These are phyloP conservation scores for Jimgerdemannia flammicorona DNA, from an alignment of 192 early-diverging fungal genomes.

Conservation along the genomic window DNA sequence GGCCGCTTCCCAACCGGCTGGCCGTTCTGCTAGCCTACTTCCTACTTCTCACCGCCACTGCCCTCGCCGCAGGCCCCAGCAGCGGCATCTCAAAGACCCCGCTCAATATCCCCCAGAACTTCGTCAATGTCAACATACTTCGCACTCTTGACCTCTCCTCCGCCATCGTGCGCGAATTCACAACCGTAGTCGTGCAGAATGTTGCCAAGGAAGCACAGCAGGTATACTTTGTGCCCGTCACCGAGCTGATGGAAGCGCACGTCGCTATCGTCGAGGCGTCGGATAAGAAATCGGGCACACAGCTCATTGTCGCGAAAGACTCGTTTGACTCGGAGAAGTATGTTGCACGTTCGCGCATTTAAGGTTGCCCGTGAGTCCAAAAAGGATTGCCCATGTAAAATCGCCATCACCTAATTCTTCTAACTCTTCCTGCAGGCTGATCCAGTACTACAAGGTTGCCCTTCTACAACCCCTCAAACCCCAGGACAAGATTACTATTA, in stretches of 20 bases:
- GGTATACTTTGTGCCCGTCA: conserved; percentile 47
- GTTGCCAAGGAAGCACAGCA: conserved; percentile 26
- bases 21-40: not conserved
- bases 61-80: not conserved
- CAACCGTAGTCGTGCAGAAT: conserved; percentile 39
- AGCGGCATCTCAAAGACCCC: conserved; percentile 2
- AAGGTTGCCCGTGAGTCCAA: not conserved
- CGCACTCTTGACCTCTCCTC: conserved; percentile 58
- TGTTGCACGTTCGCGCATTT: not conserved
- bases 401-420: too few relatives aligned
- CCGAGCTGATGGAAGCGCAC: conserved; percentile 15
- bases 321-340: conserved; percentile 25
- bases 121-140: conserved; percentile 56
- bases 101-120: conserved; percentile 28
- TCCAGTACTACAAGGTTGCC: conserved; percentile 47
- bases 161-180: conserved; percentile 44
- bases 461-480: conserved; percentile 42
- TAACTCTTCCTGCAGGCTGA: conserved; percentile 11
- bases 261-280: conserved; percentile 39
- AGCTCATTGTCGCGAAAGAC: conserved; percentile 26
- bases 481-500: conserved; percentile 57
- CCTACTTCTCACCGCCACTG: not conserved
- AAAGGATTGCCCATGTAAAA: too few relatives aligned
- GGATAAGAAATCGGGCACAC: conserved; percentile 35
- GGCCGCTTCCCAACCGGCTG: not conserved